Percentiles rank a stretch among this genome's conserved stretches.
These are phyloP conservation scores for Hypoxylon intermedium DNA, from an alignment of 495 filamentous ascomycete species.

Conservation along the genomic window DNA sequence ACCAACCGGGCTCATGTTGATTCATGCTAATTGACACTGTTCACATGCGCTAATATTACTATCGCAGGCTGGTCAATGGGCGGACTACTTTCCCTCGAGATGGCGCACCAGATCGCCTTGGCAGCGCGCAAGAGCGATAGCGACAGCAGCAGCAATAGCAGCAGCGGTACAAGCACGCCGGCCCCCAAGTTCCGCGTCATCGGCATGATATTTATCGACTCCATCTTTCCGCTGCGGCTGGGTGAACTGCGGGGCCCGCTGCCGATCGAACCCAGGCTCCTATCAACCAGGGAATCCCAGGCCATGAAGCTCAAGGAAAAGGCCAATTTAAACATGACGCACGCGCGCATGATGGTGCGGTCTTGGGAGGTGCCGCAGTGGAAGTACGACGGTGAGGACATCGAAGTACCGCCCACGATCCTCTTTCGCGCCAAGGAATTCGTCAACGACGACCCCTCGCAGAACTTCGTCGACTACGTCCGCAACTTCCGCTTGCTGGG, in stretches of 20 bases:
- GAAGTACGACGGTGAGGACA: constrained; percentile 21
- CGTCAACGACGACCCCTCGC: constrained; percentile 34
- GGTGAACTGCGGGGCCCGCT: constrained; percentile 16
- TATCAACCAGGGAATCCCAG: constrained; percentile 38
- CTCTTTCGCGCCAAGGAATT: constrained; percentile 48
- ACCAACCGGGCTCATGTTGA: background rate
- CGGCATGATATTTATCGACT: constrained; percentile 57
- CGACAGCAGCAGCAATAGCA: background rate
- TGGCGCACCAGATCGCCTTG: constrained; percentile 45
- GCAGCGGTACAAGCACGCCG: constrained; percentile 16
- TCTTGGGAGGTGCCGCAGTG: constrained; percentile 48
- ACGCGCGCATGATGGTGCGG: constrained; percentile 47
- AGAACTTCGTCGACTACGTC: constrained; percentile 45
- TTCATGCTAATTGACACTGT: constrained; percentile 7
- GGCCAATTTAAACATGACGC: constrained; percentile 45
- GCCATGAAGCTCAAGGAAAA: constrained; percentile 48
- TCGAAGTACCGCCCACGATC: constrained; percentile 44
- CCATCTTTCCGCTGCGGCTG: constrained; percentile 42
- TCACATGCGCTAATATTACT: too few relatives aligned
- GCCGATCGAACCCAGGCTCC: constrained; percentile 23
- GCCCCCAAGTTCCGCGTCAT: constrained; percentile 37
- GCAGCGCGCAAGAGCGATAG: constrained; percentile 1
- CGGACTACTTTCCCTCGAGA: constrained; percentile 50
- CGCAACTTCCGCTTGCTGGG: constrained; percentile 45
- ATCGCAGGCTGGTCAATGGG: constrained; percentile 56